Base-by-base conservation (phyloP, 108 stramenopile genomes). In the Pseudonitzschia delicatissima region DNA sequence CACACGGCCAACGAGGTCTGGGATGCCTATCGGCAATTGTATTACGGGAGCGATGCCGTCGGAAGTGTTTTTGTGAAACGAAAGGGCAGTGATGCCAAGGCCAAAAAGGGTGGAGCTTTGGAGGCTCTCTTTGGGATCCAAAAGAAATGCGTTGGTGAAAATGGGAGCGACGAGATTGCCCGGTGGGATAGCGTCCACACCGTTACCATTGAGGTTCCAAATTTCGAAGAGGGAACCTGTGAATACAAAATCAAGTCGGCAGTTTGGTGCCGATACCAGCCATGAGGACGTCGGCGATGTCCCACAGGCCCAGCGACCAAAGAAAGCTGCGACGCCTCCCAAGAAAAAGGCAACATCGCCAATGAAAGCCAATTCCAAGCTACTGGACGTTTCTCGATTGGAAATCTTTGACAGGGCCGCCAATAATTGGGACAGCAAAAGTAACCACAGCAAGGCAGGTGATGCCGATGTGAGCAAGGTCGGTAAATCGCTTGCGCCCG, bases 111-210 rank as follows among this genome's bases (percentile, higher is more conserved):
- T 34, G 74, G 45, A 4, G 58, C 52, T 6, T 64, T 72, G 36
- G 69, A 63, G 42, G 85, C 78, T 26, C n/a, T 74, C 20, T 97
- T 98, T 70, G 77, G 96, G 23, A 87, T 98, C 64, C 90, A 90
- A 36, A 97, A 97, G 70, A 62, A 61, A 5, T 66, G 87, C 3
- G 26, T 26, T 23, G 47, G 21, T 7, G 47, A 48, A 7, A 23
- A 21, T 23, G 47, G 7, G 20, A 23, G 7, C 17, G 21, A 18
- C 20, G 39, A 37, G 13, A 28, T 18, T 1, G 60, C 60, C 9
- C 58, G 64, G 11, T 99, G 98, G 98, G 88, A 97, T 68, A 87
- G 87, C 59, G 88, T 92, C 28, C 96, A 98, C 74, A 74, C 95
- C 11, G 87, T 98, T 3, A 84, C 91, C 67, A 92, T 93, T 39